phyloP scores from a whole-genome alignment of 1,139 yeast genomes.

The Protomyces inouyei region DNA sequence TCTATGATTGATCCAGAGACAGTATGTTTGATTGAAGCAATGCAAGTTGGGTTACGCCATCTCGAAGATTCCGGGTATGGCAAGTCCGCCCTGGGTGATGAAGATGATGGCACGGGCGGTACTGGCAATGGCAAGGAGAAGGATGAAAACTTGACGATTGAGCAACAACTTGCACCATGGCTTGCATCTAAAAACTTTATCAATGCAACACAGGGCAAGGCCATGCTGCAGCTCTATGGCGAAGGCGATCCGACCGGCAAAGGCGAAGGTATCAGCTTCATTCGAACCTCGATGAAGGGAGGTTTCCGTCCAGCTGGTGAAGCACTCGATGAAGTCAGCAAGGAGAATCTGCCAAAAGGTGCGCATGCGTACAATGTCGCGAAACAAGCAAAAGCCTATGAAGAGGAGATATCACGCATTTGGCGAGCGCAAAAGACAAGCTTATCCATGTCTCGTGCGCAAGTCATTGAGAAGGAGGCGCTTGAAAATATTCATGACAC shows the following conservation, averaged over 20 bases:
- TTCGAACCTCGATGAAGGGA: slow-evolving; percentile 90
- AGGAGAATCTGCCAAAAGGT: slow-evolving; percentile 44
- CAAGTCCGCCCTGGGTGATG: slow-evolving; percentile 44
- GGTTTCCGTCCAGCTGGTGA: slow-evolving; percentile 69
- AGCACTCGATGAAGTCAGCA: slow-evolving; percentile 41
- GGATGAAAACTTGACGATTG: slow-evolving; percentile 51
- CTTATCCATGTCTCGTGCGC: slow-evolving; percentile 46
- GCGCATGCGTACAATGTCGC: slow-evolving; percentile 76
- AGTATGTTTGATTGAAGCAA: slow-evolving; percentile 75
- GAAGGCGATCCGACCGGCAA: slow-evolving; percentile 94
- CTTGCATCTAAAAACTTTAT: slow-evolving; percentile 82
- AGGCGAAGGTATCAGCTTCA: slow-evolving; percentile 84
- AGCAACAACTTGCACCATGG: slow-evolving; percentile 93
- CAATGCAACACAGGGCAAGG: slow-evolving; percentile 91
- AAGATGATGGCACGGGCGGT: slow-evolving; percentile 2
- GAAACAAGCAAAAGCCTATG: slow-evolving; percentile 85
- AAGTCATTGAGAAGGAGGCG: slow-evolving; percentile 42
- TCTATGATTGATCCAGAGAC: slow-evolving; percentile 93
- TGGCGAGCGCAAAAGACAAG: slow-evolving; percentile 84
- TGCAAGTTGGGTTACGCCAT: slow-evolving; percentile 87
- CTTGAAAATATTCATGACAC: slow-evolving; percentile 2
- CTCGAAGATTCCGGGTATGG: slow-evolving; percentile 68
- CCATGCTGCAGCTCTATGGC: slow-evolving; percentile 94
- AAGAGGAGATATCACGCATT: slow-evolving; percentile 79
- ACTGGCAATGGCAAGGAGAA: slow-evolving; percentile 35